Evolutionary conservation across 306 rosid genomes (phyloP), one percentile per base, ranked within the genome.

Genomic region (Echinosophora koreensis): DNA sequence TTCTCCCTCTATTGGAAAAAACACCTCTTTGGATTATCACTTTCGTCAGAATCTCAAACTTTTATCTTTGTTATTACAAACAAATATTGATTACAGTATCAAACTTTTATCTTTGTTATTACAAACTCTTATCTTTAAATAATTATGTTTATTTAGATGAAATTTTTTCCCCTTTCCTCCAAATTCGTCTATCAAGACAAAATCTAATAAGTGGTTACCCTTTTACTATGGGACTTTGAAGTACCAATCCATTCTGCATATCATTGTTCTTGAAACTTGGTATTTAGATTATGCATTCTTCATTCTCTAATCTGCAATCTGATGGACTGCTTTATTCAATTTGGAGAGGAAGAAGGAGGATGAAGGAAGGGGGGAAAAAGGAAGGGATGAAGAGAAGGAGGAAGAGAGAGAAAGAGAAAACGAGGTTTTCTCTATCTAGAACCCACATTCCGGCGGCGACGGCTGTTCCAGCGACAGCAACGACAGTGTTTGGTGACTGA

Each of bases 1-100:
- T 72, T 74, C 15, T 69, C 37, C 60, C 52, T 46, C 60, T 7
- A 28, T 12, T 54, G 41, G 30, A 63, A 70, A n/a, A 64, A 69
- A n/a, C 47, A 6, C 14, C 62, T 65, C 18, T 17, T 18, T 64
- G 6, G 28, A 47, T 41, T 58, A 56, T 66, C 46, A 8, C 16
- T 65, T 60, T 73, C 46, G 4, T 16, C 59, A 34, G 22, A 38
- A 30, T 71, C 47, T 77, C 4, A 57, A 79, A 60, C 14, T 16
- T 27, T 49, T 1, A 16, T 76, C 15, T 52, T 71, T 13, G 4
- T 64, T n/a, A 5, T 80, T 70, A 17, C 49, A 38, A 38, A 62
- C 39, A 41, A 14, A 61, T 54, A 38, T 58, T 8, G 15, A 28
- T 28, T 28, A 28, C 11, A 15, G 28, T 39, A 15, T n/a, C 2